Evolutionary conservation across 208 protist species (phyloP).

Genomic region (Naegleria lovaniensis): DNA sequence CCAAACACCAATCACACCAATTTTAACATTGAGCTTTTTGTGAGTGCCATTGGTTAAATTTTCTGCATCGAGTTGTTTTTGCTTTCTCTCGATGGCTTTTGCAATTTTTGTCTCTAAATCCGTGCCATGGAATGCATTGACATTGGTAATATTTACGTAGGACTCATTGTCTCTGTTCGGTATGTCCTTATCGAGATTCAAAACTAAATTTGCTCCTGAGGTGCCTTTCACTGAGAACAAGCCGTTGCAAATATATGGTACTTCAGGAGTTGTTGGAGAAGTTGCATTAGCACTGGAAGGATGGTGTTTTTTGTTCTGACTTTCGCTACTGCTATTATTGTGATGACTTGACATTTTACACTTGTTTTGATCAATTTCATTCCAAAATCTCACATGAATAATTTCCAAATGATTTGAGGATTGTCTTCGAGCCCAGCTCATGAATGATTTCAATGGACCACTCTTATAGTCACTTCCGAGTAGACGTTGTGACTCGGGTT

Average conservation of each 20-base stretch:
- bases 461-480: neutral
- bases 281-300: too few relatives aligned
- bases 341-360: neutral
- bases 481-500: neutral
- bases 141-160: neutral
- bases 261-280: neutral
- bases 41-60: neutral
- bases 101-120: neutral
- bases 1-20: neutral
- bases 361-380: neutral
- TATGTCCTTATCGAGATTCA: neutral
- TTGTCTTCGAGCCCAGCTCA: neutral
- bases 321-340: neutral
- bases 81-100: neutral
- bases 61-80: neutral
- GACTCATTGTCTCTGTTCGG: neutral
- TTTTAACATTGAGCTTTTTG: slow-evolving; percentile 5
- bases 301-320: neutral
- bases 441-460: neutral
- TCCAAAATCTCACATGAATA: neutral
- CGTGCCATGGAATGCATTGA: neutral
- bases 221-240: neutral
- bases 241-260: neutral
- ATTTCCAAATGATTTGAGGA: neutral
- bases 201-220: neutral